Evolutionary conservation across 2,329 filamentous ascomycete species (phyloP).

Genomic region (Claviceps monticola): DNA sequence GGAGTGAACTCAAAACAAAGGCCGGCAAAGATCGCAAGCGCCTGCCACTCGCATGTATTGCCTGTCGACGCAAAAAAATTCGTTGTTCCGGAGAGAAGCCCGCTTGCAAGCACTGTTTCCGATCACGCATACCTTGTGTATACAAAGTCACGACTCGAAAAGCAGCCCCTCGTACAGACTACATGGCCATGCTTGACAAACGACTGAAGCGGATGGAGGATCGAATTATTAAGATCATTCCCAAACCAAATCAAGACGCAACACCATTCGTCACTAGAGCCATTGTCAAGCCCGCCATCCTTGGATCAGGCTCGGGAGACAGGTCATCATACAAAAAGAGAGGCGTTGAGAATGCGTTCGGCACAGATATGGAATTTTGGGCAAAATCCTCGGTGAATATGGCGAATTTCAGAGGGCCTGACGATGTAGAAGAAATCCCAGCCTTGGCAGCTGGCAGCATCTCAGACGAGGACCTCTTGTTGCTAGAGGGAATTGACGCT

Average conservation of each 20-base stretch:
- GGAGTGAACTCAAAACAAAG: constrained; percentile 78
- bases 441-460: constrained; percentile 45
- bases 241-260: constrained; percentile 65
- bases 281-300: constrained; percentile 65
- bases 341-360: constrained; percentile 76
- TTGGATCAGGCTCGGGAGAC: constrained; percentile 33
- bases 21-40: constrained; percentile 93
- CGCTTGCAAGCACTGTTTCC: constrained; percentile 88
- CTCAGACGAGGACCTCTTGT: constrained; percentile 59
- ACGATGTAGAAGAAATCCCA: constrained; percentile 24
- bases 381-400: constrained; percentile 44
- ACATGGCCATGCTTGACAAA: constrained; percentile 98
- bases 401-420: constrained; percentile 33
- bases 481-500: constrained; percentile 70
- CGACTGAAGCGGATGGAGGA: constrained; percentile 95
- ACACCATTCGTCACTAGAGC: constrained; percentile 59
- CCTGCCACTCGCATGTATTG: constrained; percentile 85
- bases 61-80: constrained; percentile 93
- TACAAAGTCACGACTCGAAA: constrained; percentile 96
- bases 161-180: constrained; percentile 86
- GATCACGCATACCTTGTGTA: constrained; percentile 86
- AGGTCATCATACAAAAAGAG: constrained; percentile 59
- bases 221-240: constrained; percentile 87
- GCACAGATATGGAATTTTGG: constrained; percentile 69
- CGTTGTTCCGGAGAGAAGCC: constrained; percentile 96